Evolutionary conservation across 2,329 filamentous ascomycete species (phyloP), one percentile per base, ranked within the genome.

Genomic region (Lachnellula cervina): DNA sequence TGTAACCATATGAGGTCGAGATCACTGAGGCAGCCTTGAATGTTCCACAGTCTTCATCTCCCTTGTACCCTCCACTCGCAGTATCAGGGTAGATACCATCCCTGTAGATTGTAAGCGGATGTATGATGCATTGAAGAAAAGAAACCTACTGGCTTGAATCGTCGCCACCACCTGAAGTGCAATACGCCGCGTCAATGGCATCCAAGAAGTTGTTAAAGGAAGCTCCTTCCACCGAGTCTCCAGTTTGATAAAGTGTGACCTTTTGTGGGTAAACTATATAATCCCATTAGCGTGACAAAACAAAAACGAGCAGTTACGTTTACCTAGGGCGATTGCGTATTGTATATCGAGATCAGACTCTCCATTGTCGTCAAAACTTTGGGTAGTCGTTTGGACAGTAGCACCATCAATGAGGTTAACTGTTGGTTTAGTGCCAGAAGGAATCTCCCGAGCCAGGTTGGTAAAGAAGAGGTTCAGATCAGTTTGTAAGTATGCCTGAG

Each of bases 1-100:
- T 77, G 11, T 77, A 76, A 13, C 73, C 74, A 65, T 83, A 84
- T 19, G 76, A 79, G 17, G 79, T 78, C 23, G 74, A 78, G 53
- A 83, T 77, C 57, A 83, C 80, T 55, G 81, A 80, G 4, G 80
- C 76, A 5, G 76, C 64, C 4, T 69, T 60, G 50, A 70, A 74
- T 3, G 64, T 69, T 40, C 79, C 78, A 64, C 79, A 81, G 53
- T 73, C 69, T 55, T 74, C 66, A n/a, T 70, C 57, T 4, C 72
- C 72, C 47, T 73, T 67, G 59, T 74, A 78, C 61, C 57, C 68
- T 60, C 54, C 67, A 19, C 54, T 57, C 5, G 43, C 44, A 17
- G 35, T 57, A 54, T 71, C 69, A 3, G 70, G 72, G 56, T 72
- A 74, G 51, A 66, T 57, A 5, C 67, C 72, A 59, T 75, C 73